Percentiles rank a stretch among this genome's conserved stretches.
These are phyloP conservation scores for Symbiodinium natans DNA, from an alignment of 73 alveolate genomes.

Conservation along the genomic window DNA sequence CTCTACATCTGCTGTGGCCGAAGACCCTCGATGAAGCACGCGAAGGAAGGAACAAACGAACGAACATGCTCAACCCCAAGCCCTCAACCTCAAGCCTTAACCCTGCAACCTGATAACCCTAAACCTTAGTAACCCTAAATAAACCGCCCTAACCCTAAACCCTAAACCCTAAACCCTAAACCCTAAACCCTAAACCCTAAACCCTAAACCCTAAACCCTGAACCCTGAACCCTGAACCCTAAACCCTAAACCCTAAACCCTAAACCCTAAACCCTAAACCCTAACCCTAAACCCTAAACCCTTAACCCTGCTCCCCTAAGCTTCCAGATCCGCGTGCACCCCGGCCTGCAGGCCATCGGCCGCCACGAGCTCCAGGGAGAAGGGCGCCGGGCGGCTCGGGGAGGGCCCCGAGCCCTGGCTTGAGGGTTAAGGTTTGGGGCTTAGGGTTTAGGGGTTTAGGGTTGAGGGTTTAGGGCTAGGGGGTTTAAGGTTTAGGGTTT, in stretches of 20 bases:
- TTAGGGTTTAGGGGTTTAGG: neutral
- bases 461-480: no score
- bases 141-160: no score
- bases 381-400: constrained; percentile 35
- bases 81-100: neutral
- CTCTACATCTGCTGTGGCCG: neutral
- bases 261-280: neutral
- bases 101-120: neutral
- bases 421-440: neutral
- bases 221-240: neutral
- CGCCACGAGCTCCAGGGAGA: constrained; percentile 67
- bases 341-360: constrained; percentile 57
- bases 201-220: neutral
- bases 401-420: neutral
- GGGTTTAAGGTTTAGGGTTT: neutral
- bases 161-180: no score
- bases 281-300: neutral
- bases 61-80: neutral
- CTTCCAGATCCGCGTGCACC: no score
- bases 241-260: neutral
- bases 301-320: no score
- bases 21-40: no score
- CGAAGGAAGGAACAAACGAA: no score
- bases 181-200: neutral
- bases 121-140: neutral